Evolutionary conservation across 2,329 filamentous ascomycete species (phyloP), one percentile per base, ranked within the genome.

Genomic region (Colletotrichum sp.): DNA sequence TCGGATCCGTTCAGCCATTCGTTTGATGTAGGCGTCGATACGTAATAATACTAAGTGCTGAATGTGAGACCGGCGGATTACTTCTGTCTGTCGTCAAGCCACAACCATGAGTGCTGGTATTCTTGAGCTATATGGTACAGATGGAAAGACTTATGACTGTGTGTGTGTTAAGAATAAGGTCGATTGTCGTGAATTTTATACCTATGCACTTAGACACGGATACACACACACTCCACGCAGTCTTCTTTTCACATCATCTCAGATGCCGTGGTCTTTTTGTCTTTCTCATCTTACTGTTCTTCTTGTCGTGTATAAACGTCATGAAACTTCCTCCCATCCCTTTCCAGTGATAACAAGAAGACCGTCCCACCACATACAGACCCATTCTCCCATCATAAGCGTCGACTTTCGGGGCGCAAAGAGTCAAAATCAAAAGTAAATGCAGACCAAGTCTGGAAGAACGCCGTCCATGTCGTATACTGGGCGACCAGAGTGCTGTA

Each of bases 401-500:
- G n/a, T 38, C 47, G 3, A 24, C 27, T 2, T 27, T 57, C 24
- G n/a, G 27, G 33, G 54, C 64, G 21, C 13, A 66, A 36, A n/a
- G 21, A 33, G 55, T 38, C 16, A 43, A 16, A 70, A 61, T 64
- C 12, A 18, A 43, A 43, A 58, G 43, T 62, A 29, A 62, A 65
- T 47, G 43, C 43, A 66, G 54, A 18, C 31, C 71, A 66, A 43
- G 59, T n/a, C 21, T 34, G 54, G 16, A 47, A 47, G 43, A 54
- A 64, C 36, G 51, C 51, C 70, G 43, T 63, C 66, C 65, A 18
- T 55, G 47, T 69, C 65, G 31, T 73, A 43, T 70, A 61, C 61
- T 70, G 33, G 67, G 63, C 70, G 54, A 58, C 67, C 33, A 27
- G 34, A 21, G 55, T n/a, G 36, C 36, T 47, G 65, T 34, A 63